Evolutionary conservation across 805 yeast species (phyloP), one percentile per base, ranked within the genome.

Genomic region (Spathaspora sp.): DNA sequence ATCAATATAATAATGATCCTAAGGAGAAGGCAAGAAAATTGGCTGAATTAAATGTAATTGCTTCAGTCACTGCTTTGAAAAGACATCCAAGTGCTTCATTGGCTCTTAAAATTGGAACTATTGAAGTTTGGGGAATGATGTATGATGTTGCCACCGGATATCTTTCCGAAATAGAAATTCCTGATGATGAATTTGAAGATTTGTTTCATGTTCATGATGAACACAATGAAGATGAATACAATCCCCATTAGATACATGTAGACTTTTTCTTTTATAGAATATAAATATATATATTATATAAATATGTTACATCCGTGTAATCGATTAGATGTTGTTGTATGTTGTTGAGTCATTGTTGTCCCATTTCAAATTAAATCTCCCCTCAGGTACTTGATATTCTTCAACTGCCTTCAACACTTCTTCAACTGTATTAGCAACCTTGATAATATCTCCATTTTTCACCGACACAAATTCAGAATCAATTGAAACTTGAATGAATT

Each of bases 71-170:
- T 54, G 83, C 84, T 46, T 75, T 92, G 48, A 77, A 75, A 55
- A 74, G 80, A 57, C 86, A 85, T 63, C 85, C 86, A 43, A 79
- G 84, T 47, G 93, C 90, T 26, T 76, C 81, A 50, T 76, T 78
- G 50, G 96, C 94, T 20, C 67, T 83, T 50, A 75, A 76, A 46
- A 75, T 72, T 52, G 82, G 86, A 10, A 81, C 83, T 12, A 76
- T 92, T 38, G 86, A 87, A 64, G 85, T 92, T 43, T 83, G 88
- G 77, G 97, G 97, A 0, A 68, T 91, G 61, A 79, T 92, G 48
- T 92, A 90, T 71, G 90, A 91, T 63, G 96, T 90, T 20, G 83
- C 79, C 35, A 79, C 87, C 14, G 97, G 97, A 20, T 74, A 77
- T 29, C 72, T 90, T 39, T 59, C 57, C 12, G 73, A 70, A 54